Evolutionary conservation across 306 rosid genomes (phyloP), one percentile per base, ranked within the genome.

Genomic region (Glycine soja): DNA sequence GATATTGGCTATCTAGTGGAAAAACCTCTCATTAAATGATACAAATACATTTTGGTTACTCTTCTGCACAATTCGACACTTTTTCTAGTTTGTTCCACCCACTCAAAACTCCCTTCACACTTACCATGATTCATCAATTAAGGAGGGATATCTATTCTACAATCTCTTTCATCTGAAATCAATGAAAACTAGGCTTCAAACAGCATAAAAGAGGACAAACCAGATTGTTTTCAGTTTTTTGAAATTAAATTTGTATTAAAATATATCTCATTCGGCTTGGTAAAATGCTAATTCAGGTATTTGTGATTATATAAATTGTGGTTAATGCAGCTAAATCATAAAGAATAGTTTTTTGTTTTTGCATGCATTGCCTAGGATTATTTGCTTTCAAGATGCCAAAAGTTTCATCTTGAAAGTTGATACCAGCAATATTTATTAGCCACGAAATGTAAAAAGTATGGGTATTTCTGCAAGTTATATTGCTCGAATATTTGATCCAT

Each of bases 391-490:
- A 59, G 34, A 57, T 16, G 13, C 64, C 64, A 18, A 57, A 57
- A 16, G 64, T 5, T 7, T 56, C 32, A 18, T 56, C 32, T 0
- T 56, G 34, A 10, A 56, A 70, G 19, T 48, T 50, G 16, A 34
- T 11, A 16, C 38, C 54, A 43, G 56, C 32, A 34, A 34, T 38
- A 38, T 38, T 38, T 38, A 38, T 38, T 4, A 0, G 43, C 43
- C 43, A 38, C 4, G 43, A 38, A 38, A 38, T 38, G 43, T 38
- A 38, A 38, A 38, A 38, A 38, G 43, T 38, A 5, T 4, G 8
- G 16, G 36, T 16, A 4, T 77, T 66, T 77, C 53, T 15, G 81
- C 81, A n/a, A 50, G 40, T 50, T 63, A 11, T 16, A 77, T 15
- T 34, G 51, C 51, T 50, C 62, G 8, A 64, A 64, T 52, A 34